Percentiles rank a stretch among this genome's conserved stretches.
Conservation (phyloP, 106 monocot species). For the Allium fistulosum region DNA sequence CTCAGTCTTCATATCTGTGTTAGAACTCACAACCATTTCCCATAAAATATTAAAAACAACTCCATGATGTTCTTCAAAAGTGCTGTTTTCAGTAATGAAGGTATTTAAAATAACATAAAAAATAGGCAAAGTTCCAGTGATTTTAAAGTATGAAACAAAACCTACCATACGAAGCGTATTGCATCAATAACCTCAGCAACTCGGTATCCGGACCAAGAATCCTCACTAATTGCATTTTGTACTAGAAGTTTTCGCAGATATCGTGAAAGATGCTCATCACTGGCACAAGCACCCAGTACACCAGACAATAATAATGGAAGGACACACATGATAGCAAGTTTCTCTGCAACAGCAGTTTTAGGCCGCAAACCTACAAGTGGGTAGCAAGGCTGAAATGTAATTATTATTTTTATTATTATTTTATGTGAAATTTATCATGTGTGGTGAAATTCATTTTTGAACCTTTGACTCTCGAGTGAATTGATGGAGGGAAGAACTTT, state of each 20-base stretch:
- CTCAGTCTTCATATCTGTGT: constrained; percentile 62
- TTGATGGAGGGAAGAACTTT: constrained; percentile 51
- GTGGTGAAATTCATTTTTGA: background rate
- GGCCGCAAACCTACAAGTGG: constrained; percentile 69
- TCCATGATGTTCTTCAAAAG: constrained; percentile 75
- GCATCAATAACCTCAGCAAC: constrained; percentile 67
- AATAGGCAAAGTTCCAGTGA: background rate
- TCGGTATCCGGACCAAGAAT: constrained; percentile 39
- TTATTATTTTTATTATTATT: background rate
- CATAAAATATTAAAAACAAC: constrained; percentile 79
- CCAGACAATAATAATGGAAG: constrained; percentile 88
- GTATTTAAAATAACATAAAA: background rate
- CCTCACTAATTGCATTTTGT: constrained; percentile 43
- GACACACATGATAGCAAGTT: constrained; percentile 73
- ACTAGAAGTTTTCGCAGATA: constrained; percentile 82
- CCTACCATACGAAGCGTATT: constrained; percentile 87
- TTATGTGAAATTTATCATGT: background rate
- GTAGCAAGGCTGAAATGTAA: background rate
- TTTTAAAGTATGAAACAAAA: constrained; percentile 3
- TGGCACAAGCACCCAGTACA: constrained; percentile 59
- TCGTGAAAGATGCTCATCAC: constrained; percentile 43
- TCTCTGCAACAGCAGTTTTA: constrained; percentile 65
- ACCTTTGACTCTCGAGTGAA: constrained; percentile 74
- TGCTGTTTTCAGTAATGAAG: constrained; percentile 44
- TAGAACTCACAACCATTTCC: constrained; percentile 97